A percentile compares a stretch with the other conserved stretches of the same genome.
Evolutionary conservation across 257 asterid species (phyloP).

Genomic region (Paraleonurus japonicus): DNA sequence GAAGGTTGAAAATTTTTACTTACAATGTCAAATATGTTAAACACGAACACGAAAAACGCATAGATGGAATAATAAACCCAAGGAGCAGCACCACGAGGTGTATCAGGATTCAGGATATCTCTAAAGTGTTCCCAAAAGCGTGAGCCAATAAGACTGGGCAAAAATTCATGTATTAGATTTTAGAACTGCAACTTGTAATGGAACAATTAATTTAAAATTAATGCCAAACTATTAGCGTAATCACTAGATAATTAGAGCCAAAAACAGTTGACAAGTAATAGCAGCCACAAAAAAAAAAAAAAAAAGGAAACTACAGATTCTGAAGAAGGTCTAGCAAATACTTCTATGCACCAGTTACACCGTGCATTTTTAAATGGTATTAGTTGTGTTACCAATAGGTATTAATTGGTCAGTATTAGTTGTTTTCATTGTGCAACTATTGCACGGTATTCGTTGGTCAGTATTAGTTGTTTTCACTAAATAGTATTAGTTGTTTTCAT

Average conservation of each 20-base stretch:
- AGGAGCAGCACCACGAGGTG: conserved; percentile 77
- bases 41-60: conserved; percentile 85
- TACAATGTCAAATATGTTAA: conserved; percentile 96
- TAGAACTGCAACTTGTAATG: conserved; percentile 9
- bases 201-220: background rate
- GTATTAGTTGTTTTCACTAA: too few relatives aligned
- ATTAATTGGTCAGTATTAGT: too few relatives aligned
- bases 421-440: too few relatives aligned
- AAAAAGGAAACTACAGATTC: background rate
- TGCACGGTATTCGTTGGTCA: too few relatives aligned
- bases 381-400: too few relatives aligned
- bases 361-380: too few relatives aligned
- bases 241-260: background rate
- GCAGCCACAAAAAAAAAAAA: background rate
- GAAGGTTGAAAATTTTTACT: conserved; percentile 40
- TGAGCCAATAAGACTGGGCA: conserved; percentile 67
- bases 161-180: conserved; percentile 29
- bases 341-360: too few relatives aligned
- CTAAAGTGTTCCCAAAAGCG: conserved; percentile 76
- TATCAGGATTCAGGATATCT: conserved; percentile 76
- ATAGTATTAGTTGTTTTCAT: too few relatives aligned
- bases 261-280: background rate
- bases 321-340: background rate
- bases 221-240: background rate
- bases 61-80: conserved; percentile 90